These are phyloP conservation scores for Mycena rebaudengoi DNA, from an alignment of 768 basidiomycete species.

Conservation along the genomic window DNA sequence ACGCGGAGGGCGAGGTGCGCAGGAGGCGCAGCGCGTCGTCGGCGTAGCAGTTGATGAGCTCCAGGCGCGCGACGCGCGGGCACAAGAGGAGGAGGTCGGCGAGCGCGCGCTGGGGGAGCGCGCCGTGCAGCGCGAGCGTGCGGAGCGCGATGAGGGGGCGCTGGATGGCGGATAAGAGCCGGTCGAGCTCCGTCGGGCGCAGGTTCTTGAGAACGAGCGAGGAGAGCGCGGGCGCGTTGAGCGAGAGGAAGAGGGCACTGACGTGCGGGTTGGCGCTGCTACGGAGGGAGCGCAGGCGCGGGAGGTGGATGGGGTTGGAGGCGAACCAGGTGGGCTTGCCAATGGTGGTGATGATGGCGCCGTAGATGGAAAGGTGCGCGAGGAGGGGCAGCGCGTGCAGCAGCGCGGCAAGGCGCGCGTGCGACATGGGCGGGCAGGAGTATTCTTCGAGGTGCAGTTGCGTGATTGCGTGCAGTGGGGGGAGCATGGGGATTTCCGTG, in stretches of 20 bases:
- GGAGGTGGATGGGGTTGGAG: not conserved
- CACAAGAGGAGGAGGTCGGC: not conserved
- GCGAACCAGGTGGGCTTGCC: slow-evolving; percentile 1
- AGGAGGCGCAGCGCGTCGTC: slow-evolving; percentile 18
- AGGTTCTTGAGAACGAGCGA: slow-evolving; percentile 14
- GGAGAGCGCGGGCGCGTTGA: slow-evolving; percentile 2
- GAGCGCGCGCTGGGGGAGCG: not conserved
- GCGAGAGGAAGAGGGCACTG: not conserved
- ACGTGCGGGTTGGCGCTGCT: not conserved
- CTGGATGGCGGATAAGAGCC: not conserved
- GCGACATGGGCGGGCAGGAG: slow-evolving; percentile 29
- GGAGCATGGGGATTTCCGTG: not conserved
- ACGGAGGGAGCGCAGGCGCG: slow-evolving; percentile 18
- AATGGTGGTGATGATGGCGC: slow-evolving; percentile 30
- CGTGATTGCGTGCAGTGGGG: slow-evolving; percentile 30
- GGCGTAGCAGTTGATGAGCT: slow-evolving; percentile 15
- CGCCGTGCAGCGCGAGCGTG: slow-evolving; percentile 6
- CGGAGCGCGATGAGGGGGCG: slow-evolving; percentile 8
- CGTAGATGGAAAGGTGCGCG: slow-evolving; percentile 43
- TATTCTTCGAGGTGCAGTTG: slow-evolving; percentile 45
- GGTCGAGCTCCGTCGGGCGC: not conserved
- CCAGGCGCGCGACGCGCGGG: not conserved
- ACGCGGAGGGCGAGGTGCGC: not conserved
- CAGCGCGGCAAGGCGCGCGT: slow-evolving; percentile 35
- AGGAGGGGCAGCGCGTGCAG: slow-evolving; percentile 42